Evolutionary conservation across 2,329 filamentous ascomycete genomes (phyloP), one percentile per base, ranked within the genome.

Genomic region (Tricladium varicosporioides): DNA sequence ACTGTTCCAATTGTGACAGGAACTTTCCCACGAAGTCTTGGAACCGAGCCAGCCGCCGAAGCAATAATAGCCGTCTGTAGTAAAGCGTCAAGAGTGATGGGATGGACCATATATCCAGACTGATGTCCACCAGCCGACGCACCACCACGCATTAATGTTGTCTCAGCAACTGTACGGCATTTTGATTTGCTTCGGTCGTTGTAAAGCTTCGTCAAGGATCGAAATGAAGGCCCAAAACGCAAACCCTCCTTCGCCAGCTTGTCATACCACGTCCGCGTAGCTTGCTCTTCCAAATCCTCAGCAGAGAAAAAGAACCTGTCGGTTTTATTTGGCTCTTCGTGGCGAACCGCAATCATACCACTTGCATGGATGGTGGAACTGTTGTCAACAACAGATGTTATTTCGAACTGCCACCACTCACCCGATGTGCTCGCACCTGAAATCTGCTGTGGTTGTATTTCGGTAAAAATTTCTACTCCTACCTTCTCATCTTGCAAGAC

Each of bases 51-150:
- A 52, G 54, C 50, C 4, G 67, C 52, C 2, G 48, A 60, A 3
- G 56, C 59, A 48, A 64, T 56, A 22, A 63, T 60, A 8, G 79
- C 72, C 1, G 76, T 75, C 55, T 85, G 82, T 31, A 85, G 75
- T 69, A 84, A 77, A 1, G 78, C 71, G 62, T 85, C 82, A 15
- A 85, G 71, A 0, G 81, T 83, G 2, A 79, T 75, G 0, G 82
- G 82, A 59, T 85, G 82, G 27, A 85, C 74, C 3, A 82, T 11
- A 22, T 64, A 64, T 33, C 46, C n/a, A 15, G 52, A 59, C 47
- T 63, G 53, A 5, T 14, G 10, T 19, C 31, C 42, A 4, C 47
- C n/a, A 16, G 16, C 51, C 31, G 13, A 42, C 5, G 43, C 31
- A 10, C 54, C 46, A 10, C 60, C 57, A 18, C 55, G 48, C 32